Conservation (phyloP, 2,329 filamentous ascomycete species). For the Pestalotiopsis fici region DNA sequence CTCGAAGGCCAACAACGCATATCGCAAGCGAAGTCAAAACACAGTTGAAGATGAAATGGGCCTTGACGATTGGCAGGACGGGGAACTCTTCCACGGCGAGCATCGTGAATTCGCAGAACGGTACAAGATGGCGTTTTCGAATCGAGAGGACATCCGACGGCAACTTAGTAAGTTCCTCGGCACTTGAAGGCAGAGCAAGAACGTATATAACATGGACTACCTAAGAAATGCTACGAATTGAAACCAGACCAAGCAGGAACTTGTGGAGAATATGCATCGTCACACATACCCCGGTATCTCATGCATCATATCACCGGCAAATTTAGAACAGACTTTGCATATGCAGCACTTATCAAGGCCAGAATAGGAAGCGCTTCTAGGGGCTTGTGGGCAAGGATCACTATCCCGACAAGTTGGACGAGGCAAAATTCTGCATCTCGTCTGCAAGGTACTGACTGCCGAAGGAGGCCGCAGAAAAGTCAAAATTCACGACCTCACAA, state of each 20-base stretch:
- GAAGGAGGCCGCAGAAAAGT: too few relatives aligned
- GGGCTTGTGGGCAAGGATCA: not conserved
- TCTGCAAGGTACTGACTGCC: not conserved
- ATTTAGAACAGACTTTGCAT: not conserved
- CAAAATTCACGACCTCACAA: too few relatives aligned
- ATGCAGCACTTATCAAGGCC: not conserved
- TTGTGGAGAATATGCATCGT: not conserved
- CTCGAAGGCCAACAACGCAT: not conserved
- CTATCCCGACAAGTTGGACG: not conserved
- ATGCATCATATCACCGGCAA: not conserved
- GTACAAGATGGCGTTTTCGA: not conserved
- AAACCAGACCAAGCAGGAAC: not conserved
- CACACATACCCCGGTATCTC: not conserved
- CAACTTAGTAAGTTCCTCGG: not conserved
- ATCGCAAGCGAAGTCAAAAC: not conserved
- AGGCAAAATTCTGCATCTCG: not conserved
- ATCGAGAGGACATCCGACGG: not conserved
- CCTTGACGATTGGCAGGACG: not conserved
- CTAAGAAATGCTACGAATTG: not conserved
- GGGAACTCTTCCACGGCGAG: not conserved
- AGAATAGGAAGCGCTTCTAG: not conserved
- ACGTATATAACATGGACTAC: not conserved
- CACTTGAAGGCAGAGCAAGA: not conserved
- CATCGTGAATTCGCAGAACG: not conserved
- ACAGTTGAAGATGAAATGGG: not conserved